Percentiles rank a stretch among this genome's conserved stretches.
These are phyloP conservation scores for Candida odintsovae DNA, from an alignment of 805 yeast species.

Conservation along the genomic window DNA sequence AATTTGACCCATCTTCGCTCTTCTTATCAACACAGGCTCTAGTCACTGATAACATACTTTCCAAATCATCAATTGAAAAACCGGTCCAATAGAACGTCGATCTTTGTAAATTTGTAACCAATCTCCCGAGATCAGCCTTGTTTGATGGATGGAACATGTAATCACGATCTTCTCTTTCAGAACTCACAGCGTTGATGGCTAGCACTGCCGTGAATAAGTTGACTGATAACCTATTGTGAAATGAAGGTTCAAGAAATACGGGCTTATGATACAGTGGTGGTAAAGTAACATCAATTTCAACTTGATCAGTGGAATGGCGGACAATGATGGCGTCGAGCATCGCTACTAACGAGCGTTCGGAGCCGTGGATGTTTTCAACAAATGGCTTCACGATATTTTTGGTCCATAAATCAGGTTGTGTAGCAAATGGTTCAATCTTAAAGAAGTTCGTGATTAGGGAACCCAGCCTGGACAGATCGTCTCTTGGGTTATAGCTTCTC, in stretches of 20 bases:
- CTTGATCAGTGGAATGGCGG: conserved; percentile 49
- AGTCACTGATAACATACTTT: conserved; percentile 44
- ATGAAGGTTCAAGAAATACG: conserved; percentile 55
- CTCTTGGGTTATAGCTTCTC: conserved; percentile 43
- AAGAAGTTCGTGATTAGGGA: conserved; percentile 45
- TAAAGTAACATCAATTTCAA: conserved; percentile 47
- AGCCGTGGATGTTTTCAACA: conserved; percentile 31
- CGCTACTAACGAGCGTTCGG: conserved; percentile 34
- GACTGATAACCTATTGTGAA: conserved; percentile 53
- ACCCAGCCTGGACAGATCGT: conserved; percentile 52
- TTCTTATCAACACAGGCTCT: conserved; percentile 36
- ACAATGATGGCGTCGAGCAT: conserved; percentile 46
- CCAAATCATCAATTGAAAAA: conserved; percentile 53
- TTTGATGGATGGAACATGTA: conserved; percentile 67
- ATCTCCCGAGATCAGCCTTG: conserved; percentile 44
- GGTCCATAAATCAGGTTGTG: conserved; percentile 43
- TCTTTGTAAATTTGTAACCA: conserved; percentile 56
- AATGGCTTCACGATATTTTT: conserved; percentile 44
- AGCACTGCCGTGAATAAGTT: conserved; percentile 62
- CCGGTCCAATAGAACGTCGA: conserved; percentile 77
- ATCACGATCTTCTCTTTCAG: conserved; percentile 61
- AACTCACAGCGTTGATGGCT: conserved; percentile 69
- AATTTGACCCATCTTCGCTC: conserved; percentile 21
- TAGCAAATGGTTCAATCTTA: conserved; percentile 52
- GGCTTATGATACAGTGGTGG: conserved; percentile 58